A percentile compares a stretch with the other conserved stretches of the same genome.
Evolutionary conservation across 306 rosid species (phyloP).

Genomic region (cucumber (Cucumis sativus)): Cucumber_9930_V3 NC_026661.2:18746501-18747000

Average conservation of each 20-base stretch:
- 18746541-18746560: background rate
- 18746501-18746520: background rate
- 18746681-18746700: background rate
- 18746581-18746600: background rate
- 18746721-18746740: background rate
- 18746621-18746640: background rate
- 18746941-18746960: slow-evolving; percentile 94
- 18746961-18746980: slow-evolving; percentile 77
- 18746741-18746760: background rate
- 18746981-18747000: slow-evolving; percentile 48
- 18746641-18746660: background rate
- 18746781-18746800: background rate
- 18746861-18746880: background rate
- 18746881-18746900: slow-evolving; percentile 62
- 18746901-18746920: slow-evolving; percentile 94
- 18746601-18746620: background rate
- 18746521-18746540: background rate
- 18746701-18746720: background rate
- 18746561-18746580: background rate
- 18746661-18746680: background rate
- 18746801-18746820: background rate
- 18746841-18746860: background rate
- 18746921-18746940: slow-evolving; percentile 67
- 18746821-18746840: background rate
- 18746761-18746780: background rate